Evolutionary conservation across 192 early-diverging fungal species (phyloP).

Genomic region (Entophlyctis helioformis): DNA sequence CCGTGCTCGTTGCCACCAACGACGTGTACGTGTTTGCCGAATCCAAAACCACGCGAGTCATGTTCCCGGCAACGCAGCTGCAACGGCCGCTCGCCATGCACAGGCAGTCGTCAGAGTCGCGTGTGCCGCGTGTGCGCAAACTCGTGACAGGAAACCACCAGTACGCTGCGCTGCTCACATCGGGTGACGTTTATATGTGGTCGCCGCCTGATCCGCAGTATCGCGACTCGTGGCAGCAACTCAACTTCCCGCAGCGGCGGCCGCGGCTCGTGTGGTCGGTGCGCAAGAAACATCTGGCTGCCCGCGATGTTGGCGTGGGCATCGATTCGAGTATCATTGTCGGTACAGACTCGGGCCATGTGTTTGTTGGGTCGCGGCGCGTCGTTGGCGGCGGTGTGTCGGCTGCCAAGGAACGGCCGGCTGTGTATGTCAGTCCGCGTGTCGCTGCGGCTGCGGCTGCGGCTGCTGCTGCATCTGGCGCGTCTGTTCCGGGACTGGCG

Average conservation of each 20-base stretch:
- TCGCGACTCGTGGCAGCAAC: constrained; percentile 21
- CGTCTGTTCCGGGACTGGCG: no score
- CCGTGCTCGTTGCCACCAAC: constrained; percentile 36
- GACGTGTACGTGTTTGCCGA: constrained; percentile 50
- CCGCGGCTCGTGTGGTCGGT: constrained; percentile 50
- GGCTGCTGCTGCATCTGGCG: no score
- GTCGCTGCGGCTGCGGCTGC: no score
- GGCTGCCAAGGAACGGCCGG: no score
- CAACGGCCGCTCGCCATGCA: no score
- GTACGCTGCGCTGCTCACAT: constrained; percentile 19
- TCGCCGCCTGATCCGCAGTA: constrained; percentile 18
- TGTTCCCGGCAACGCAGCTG: constrained; percentile 23
- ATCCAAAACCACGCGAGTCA: constrained; percentile 34
- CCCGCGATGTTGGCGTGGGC: constrained; percentile 51
- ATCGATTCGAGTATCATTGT: constrained; percentile 55
- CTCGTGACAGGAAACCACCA: constrained; percentile 32
- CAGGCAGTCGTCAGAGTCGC: no score
- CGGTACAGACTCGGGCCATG: constrained; percentile 53
- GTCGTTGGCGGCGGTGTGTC: no score
- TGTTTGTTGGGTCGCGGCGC: constrained; percentile 40
- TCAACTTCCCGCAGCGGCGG: constrained; percentile 18
- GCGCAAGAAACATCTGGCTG: constrained; percentile 27
- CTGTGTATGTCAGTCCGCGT: no score
- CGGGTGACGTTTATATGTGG: constrained; percentile 52
- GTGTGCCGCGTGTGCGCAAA: no score